These are phyloP conservation scores for Graphiopsis chlorocephala DNA, from an alignment of 2,329 filamentous ascomycete genomes.

Conservation along the genomic window DNA sequence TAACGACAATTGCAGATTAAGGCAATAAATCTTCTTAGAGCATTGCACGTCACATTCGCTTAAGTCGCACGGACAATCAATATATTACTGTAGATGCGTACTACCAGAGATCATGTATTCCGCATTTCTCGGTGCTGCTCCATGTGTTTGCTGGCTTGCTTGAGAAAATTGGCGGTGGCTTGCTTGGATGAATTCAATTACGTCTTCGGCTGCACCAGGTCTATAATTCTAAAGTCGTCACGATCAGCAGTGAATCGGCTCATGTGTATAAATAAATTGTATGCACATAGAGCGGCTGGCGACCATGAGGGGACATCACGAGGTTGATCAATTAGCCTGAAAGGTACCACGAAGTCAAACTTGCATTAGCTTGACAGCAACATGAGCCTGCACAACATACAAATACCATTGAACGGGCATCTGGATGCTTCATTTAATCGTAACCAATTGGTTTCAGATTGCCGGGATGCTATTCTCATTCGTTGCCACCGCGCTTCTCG, in stretches of 20 bases:
- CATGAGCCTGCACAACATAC: background rate
- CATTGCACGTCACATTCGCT: background rate
- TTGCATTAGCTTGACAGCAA: background rate
- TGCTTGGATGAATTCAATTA: background rate
- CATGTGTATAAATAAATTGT: background rate
- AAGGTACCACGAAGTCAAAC: background rate
- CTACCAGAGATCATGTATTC: too few species aligned
- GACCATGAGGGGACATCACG: background rate
- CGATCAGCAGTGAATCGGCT: background rate
- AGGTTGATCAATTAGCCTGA: background rate
- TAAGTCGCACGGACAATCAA: background rate
- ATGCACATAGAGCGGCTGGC: background rate
- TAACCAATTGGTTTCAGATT: background rate
- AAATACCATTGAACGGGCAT: background rate
- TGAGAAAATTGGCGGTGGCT: background rate
- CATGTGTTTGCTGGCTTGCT: background rate
- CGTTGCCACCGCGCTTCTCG: constrained; percentile 2
- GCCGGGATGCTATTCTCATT: constrained; percentile 11
- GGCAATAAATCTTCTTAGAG: background rate
- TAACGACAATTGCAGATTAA: background rate
- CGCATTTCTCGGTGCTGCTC: background rate
- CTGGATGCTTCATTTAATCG: background rate
- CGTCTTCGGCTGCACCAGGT: background rate
- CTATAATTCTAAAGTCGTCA: background rate
- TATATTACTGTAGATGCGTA: background rate